Base-by-base conservation (phyloP, 163 green algal species). In the Scenedesmus sp. region DNA sequence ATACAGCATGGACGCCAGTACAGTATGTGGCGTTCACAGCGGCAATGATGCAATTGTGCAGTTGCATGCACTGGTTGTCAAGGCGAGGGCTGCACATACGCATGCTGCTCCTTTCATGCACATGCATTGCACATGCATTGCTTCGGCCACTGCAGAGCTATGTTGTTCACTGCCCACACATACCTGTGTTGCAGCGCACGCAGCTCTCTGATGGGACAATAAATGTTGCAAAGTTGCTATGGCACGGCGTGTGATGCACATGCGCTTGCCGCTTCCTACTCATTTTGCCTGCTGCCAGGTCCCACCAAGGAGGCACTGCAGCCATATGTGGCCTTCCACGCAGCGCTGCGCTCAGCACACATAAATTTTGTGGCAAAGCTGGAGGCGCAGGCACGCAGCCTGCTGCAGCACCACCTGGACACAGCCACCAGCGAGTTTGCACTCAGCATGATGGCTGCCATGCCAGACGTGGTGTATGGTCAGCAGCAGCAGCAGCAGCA, bases 401-500 rank as follows among this genome's bases (percentile, higher is more conserved):
- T 98, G 85, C 93, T 98, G 85, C 91, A 89, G 37, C 96, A 98
- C 90, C 97, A 99, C 90, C 92, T 99, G 73, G 93, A 96, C 46
- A 92, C 95, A 3, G 95, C 97, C 61, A 98, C 97, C 59, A 96
- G 93, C 85, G 93, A 97, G 85, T 98, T 96, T 92, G 96, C 96
- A 5, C 92, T 96, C 46, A 92, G 93, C 91, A 82, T 96, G 86
- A 83, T 96, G 85, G 93, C 94, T 53, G 83, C 84, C 51, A 87
- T 94, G 37, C 85, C 89, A n/a, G 87, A 92, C 40, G 43, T 89
- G 46, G 42, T n/a, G 44, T 18, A 73, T 49, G 42, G 70, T 7
- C 65, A 76, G 65, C 65, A 37, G 65, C 86, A 76, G 65, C 65
- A 37, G 65, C 86, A 87, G 61, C 85, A 88, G 68, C 84, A 90